Evolutionary conservation across 2,329 filamentous ascomycete genomes (phyloP), one percentile per base, ranked within the genome.

Genomic region (Fusarium cyanostomum): DNA sequence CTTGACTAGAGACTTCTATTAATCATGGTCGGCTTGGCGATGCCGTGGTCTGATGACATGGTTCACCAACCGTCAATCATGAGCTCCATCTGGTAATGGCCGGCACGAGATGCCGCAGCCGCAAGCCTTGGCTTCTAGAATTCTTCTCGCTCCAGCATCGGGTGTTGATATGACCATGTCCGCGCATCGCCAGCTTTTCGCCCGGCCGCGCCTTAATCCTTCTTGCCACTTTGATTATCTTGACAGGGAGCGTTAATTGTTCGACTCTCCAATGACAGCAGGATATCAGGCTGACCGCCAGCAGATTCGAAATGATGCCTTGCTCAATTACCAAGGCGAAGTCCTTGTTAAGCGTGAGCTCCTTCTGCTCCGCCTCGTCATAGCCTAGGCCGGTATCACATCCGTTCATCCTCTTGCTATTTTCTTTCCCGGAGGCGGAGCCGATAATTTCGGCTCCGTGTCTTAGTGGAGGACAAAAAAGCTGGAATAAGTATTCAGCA

Each of bases 21-120:
- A 66, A 52, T 66, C 54, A 52, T 55, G 48, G 57, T 56, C 34
- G 43, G 38, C 62, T 64, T 65, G 62, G 56, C 61, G 34, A 33
- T 45, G 41, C 50, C 45, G 41, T 45, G 28, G 42, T 31, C 42
- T 35, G 37, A 59, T 56, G 30, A 52, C 26, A 62, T 28, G 15
- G 16, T 42, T 27, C 27, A 35, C 37, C 28, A 18, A 41, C 16
- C 37, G 49, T 52, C 49, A 37, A 52, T 44, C 41, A 48, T 44
- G 33, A 30, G 21, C 59, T 62, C 42, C 35, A 66, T 66, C 42
- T 50, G 46, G 62, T 46, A 66, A 44, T 45, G 38, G 5, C 62
- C 62, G 62, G 62, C 27, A 50, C 15, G 16, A 41, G 12, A 38
- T 56, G 49, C 53, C 62, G 52, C 31, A 33, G n/a, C 26, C 27